Evolutionary conservation across 768 basidiomycete species (phyloP), one percentile per base, ranked within the genome.

Genomic region (Phanerochaete carnosa): DNA sequence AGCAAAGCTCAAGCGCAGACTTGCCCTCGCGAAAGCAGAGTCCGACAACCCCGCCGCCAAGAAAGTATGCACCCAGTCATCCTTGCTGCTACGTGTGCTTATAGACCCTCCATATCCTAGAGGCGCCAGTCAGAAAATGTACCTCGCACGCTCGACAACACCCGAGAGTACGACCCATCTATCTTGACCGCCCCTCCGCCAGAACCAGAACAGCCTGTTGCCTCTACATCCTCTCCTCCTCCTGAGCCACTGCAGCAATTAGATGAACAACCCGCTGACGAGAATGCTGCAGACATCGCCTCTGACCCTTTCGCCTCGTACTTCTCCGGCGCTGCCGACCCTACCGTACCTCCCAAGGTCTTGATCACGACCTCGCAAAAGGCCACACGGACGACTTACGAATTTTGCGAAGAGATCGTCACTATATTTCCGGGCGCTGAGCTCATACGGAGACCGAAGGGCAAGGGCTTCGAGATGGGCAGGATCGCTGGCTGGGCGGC

Each of bases 401-500:
- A 91, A 32, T 95, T 99, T 72, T 94, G 94, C 66, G 93, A 95
- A 63, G 97, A 97, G 72, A 74, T 98, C 22, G 86, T 89, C 9
- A 90, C 87, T 1, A 77, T 98, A 32, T 96, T 94, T 70, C 95
- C 95, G 26, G 95, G 95, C 16, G 92, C 92, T 1, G 92, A 97
- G 70, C 93, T 94, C 67, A 86, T 92, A 57, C 82, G 86, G 61
- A 77, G 95, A 65, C 92, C 91, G 68, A 94, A 91, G 71, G 92
- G 93, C 1, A 89, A 92, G 66, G 93, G 92, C 0, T 96, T 92
- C 67, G 94, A 96, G 75, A 76, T 96, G 66, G 95, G 95, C 0
- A 79, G 88, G 61, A 92, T 98, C 68, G 92, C 95, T 30, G 85
- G 89, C 2, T 99, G 97, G 97, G 94, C 94, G 23, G 88, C 90